A percentile compares a stretch with the other conserved stretches of the same genome.
phyloP scores from a whole-genome alignment of 2,329 filamentous ascomycete species.

The Paecilomyces sp. region DNA sequence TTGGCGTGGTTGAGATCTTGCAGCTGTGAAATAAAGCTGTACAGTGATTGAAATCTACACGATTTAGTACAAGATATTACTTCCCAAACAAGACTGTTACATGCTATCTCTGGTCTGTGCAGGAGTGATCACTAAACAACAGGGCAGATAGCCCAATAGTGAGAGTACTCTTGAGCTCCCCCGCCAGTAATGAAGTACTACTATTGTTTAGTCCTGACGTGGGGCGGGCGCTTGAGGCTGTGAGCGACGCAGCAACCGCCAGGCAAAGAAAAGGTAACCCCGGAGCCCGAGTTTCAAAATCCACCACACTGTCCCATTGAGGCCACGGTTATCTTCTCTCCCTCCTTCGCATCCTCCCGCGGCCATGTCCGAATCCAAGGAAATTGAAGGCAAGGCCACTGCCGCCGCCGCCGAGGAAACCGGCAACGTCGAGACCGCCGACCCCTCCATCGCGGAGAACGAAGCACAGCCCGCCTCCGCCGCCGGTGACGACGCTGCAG shows the following conservation, averaged over 20 bases:
- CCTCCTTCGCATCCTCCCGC: slow-evolving; percentile 5
- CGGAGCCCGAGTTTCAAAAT: neutral
- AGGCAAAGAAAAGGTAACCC: neutral
- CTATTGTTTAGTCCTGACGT: neutral
- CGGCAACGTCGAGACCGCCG: neutral
- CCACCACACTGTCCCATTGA: neutral
- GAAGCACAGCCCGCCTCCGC: slow-evolving; percentile 21
- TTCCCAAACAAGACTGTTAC: neutral
- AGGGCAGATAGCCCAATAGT: neutral
- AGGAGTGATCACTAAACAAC: neutral
- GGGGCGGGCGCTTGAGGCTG: neutral
- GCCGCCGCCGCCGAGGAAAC: slow-evolving; percentile 4
- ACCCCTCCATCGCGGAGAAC: slow-evolving; percentile 36
- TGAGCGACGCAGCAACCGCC: neutral
- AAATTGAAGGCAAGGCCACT: slow-evolving; percentile 25
- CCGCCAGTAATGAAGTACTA: neutral
- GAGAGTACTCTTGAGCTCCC: neutral
- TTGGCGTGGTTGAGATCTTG: neutral
- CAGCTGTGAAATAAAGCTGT: neutral
- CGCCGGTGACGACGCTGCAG: neutral
- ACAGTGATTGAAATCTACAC: neutral
- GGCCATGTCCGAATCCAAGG: slow-evolving; percentile 28
- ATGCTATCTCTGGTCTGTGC: neutral
- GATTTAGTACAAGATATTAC: neutral
- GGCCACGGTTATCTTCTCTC: slow-evolving; percentile 4